Conservation (phyloP, 148 eudicot genomes). For the Chenopodium suecicum region DNA sequence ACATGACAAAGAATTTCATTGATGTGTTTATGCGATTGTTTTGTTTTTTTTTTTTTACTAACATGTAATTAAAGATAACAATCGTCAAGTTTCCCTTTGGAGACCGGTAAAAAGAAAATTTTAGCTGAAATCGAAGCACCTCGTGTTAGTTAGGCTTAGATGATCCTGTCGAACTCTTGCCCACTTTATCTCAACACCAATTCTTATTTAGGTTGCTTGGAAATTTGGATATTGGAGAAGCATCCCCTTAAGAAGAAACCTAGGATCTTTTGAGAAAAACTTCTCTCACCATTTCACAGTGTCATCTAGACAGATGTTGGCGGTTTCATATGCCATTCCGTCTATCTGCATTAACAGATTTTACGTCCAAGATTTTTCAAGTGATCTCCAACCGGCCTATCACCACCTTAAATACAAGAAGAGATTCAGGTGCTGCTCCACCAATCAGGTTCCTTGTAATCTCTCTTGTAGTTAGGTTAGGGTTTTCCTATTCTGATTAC, state of each 20-base stretch:
- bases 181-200: background rate
- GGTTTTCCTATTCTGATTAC: background rate
- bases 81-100: too few relatives aligned
- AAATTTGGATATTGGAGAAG: background rate
- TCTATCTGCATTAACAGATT: constrained; percentile 8
- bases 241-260: background rate
- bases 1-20: too few relatives aligned
- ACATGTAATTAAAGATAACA: too few relatives aligned
- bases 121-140: too few relatives aligned
- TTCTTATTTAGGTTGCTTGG: background rate
- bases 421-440: constrained; percentile 5
- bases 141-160: too few relatives aligned
- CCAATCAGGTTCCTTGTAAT: constrained; percentile 13
- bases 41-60: too few relatives aligned
- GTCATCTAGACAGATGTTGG: constrained; percentile 10
- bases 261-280: background rate
- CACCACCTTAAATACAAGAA: background rate
- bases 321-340: background rate
- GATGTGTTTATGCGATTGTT: too few relatives aligned
- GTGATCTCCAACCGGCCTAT: background rate
- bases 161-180: background rate
- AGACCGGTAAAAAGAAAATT: too few relatives aligned
- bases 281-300: background rate
- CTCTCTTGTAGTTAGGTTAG: background rate
- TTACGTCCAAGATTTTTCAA: background rate